Base-by-base conservation (phyloP, 106 monocot species). In the Hemerocallis citrina region DNA sequence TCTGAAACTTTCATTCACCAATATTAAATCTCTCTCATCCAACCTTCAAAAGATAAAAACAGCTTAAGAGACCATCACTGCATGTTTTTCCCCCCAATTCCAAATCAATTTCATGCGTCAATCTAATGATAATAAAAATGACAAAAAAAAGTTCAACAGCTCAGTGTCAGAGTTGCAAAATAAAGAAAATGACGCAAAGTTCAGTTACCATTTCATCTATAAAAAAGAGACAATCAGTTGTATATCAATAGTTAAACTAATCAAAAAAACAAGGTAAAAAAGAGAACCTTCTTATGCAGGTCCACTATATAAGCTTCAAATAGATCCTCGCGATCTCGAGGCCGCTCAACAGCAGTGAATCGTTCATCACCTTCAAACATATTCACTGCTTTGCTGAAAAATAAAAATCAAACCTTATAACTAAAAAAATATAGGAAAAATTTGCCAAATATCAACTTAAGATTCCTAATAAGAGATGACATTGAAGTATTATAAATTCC, bases 351-450 rank as follows among this genome's bases (percentile, higher is more conserved):
- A 41, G 96, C 84, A 71, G 34, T 82, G 27, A 85, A 98, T 27
- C 96, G 65, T 65, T 82, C 91, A 81, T 98, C 96, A 67, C 74
- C 71, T 77, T 98, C 96, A 69, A 98, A 92, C 85, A 98, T 73
- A 55, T 63, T 71, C 16, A 88, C 61, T 12, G 84, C 96, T 79
- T 98, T 92, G 75, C 96, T 98, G 91, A 62, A 76, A 7, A 31
- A 19, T 56, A 43, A 7, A 23, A 5, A 4, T 21, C 16, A 14
- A 31, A 54, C 24, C 20, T 54, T 32, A 51, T 25, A 54, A n/a
- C n/a, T n/a, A n/a, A n/a, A n/a, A 54, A 54, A 4, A n/a, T 31
- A 54, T 29, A 54, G 16, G 15, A 54, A 32, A 30, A 16, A 28
- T 52, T 4, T n/a, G 1, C 15, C 25, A n/a, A 11, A 50, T 12